A percentile compares a stretch with the other conserved stretches of the same genome.
Conservation (phyloP, 805 yeast genomes). For the Middelhovenomyces tepae region DNA sequence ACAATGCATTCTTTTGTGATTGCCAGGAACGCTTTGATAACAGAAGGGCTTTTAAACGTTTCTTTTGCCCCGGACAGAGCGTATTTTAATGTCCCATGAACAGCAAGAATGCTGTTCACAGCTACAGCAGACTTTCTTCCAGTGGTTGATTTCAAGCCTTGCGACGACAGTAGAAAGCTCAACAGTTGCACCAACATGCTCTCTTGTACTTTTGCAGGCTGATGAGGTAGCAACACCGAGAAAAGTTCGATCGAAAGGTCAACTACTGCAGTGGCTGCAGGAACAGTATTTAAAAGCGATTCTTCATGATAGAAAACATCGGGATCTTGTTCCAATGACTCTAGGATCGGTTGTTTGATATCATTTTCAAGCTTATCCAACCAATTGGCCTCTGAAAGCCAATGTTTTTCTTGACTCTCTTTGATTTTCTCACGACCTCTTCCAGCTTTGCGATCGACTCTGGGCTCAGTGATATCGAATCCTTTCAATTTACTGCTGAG, state of each 20-base stretch:
- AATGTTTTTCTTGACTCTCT: slow-evolving; percentile 13
- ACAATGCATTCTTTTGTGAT: slow-evolving; percentile 38
- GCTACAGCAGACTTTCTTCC: slow-evolving; percentile 41
- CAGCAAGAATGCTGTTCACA: slow-evolving; percentile 54
- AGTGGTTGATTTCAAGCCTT: slow-evolving; percentile 17
- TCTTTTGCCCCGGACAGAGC: slow-evolving; percentile 12
- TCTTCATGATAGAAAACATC: slow-evolving; percentile 13
- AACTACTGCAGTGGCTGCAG: slow-evolving; percentile 43
- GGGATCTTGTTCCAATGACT: slow-evolving; percentile 21
- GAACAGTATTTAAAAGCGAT: slow-evolving; percentile 13
- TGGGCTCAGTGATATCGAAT: slow-evolving; percentile 14
- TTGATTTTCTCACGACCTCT: slow-evolving; percentile 4
- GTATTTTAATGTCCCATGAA: slow-evolving; percentile 42
- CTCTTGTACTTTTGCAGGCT: slow-evolving; percentile 72
- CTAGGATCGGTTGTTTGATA: slow-evolving; percentile 18
- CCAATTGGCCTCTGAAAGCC: slow-evolving; percentile 19
- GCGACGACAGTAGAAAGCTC: slow-evolving; percentile 31
- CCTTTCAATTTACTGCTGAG: slow-evolving; percentile 30
- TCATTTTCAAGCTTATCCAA: slow-evolving; percentile 15
- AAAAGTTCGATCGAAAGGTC: slow-evolving; percentile 75
- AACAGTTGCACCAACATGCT: slow-evolving; percentile 79
- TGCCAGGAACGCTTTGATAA: slow-evolving; percentile 41
- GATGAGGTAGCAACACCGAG: slow-evolving; percentile 56
- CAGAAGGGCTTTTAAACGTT: slow-evolving; percentile 26
- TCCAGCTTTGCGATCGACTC: slow-evolving; percentile 8